These are phyloP conservation scores for Solanum clarkiae DNA, from an alignment of 257 asterid genomes.

Conservation along the genomic window DNA sequence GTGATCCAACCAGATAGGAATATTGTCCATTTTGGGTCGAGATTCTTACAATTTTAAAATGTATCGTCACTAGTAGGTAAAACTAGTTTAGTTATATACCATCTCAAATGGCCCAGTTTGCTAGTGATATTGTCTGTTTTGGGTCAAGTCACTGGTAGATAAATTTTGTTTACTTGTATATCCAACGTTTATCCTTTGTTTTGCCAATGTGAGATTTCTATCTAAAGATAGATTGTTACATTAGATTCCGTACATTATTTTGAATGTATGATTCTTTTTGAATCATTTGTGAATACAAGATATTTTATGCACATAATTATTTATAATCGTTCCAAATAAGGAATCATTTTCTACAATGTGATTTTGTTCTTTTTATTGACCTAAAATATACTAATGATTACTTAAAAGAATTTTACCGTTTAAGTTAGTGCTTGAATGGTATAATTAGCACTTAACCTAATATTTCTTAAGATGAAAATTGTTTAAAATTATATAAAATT, in stretches of 20 bases:
- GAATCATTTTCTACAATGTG: neutral
- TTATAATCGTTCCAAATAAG: neutral
- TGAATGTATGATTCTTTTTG: neutral
- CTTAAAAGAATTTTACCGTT: neutral
- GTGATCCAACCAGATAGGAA: no score
- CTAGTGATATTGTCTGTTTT: no score
- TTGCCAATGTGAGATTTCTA: neutral
- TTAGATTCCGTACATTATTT: neutral
- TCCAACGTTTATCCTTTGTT: no score
- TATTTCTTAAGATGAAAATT: no score
- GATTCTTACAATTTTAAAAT: no score
- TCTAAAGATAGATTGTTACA: neutral
- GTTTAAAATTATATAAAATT: no score
- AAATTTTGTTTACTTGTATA: no score
- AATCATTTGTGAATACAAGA: neutral
- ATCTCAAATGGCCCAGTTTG: no score
- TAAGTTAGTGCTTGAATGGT: neutral
- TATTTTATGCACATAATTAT: neutral
- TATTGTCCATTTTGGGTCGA: no score
- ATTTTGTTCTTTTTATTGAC: neutral
- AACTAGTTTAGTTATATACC: no score
- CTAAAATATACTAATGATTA: neutral
- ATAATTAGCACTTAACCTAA: neutral
- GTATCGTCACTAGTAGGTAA: no score
- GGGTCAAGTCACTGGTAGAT: no score